Conservation (phyloP, 83 land plant genomes). For the Diphasiastrum complanatum region DNA sequence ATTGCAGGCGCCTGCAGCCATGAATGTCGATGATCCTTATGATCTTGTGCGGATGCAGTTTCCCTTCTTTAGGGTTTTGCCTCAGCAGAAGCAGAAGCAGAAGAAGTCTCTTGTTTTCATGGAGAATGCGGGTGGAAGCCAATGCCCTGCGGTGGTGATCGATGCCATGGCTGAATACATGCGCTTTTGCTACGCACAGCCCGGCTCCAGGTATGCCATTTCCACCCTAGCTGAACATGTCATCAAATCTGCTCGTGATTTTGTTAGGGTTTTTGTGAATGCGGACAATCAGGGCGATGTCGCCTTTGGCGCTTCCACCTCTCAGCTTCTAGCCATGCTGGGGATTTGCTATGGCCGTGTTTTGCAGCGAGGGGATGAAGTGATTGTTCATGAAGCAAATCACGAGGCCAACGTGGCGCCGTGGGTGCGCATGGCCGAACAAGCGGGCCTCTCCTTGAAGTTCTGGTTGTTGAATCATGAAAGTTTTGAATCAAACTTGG, state of each 20-base stretch:
- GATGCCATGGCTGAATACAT: conserved; percentile 25
- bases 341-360: conserved; percentile 8
- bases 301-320: conserved; percentile 21
- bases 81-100: background rate
- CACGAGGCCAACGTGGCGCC: conserved; percentile 28
- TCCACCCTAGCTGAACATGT: conserved; percentile 11
- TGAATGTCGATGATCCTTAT: conserved; percentile 6
- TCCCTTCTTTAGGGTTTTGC: conserved; percentile 15
- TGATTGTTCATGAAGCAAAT: conserved; percentile 25
- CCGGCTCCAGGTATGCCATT: conserved; percentile 16
- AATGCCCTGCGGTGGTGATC: conserved; percentile 17
- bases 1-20: too few relatives aligned
- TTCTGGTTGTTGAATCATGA: conserved; percentile 18
- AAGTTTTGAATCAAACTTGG: conserved; percentile 14
- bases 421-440: conserved; percentile 19
- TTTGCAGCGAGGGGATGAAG: conserved; percentile 19
- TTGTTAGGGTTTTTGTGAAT: conserved; percentile 21
- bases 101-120: conserved; percentile 14
- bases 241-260: conserved; percentile 11
- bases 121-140: conserved; percentile 24
- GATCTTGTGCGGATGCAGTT: conserved; percentile 11
- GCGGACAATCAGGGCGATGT: conserved; percentile 18
- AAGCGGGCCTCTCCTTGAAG: conserved; percentile 11
- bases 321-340: conserved; percentile 18
- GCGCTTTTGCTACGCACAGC: conserved; percentile 17